Percentiles rank a stretch among this genome's conserved stretches.
Evolutionary conservation across 2,329 filamentous ascomycete genomes (phyloP).

Genomic region (Fusarium mangiferae): DNA sequence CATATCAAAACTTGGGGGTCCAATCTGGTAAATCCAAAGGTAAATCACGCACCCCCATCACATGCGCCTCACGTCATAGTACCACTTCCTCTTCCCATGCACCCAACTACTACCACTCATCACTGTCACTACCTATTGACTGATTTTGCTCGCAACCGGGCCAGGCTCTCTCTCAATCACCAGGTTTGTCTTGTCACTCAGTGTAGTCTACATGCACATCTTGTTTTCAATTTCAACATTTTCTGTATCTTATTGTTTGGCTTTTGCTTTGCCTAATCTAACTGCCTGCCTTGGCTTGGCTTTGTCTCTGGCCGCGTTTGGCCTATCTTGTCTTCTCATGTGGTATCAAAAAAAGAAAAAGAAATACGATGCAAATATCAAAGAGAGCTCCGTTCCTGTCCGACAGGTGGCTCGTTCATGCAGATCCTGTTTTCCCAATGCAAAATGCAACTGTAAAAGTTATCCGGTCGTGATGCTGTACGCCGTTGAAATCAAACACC

Average conservation of each 20-base stretch:
- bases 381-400: slow-evolving; percentile 37
- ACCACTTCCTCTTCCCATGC: slow-evolving; percentile 8
- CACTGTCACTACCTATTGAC: not conserved
- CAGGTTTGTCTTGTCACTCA: not conserved
- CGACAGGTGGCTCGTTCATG: slow-evolving; percentile 38
- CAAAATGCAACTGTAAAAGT: slow-evolving; percentile 41
- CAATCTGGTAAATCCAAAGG: slow-evolving; percentile 18
- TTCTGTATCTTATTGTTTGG: slow-evolving; percentile 43
- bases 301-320: slow-evolving; percentile 20
- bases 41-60: slow-evolving; percentile 36
- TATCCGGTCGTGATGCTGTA: slow-evolving; percentile 42
- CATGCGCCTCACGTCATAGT: slow-evolving; percentile 37
- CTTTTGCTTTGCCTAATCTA: slow-evolving; percentile 36
- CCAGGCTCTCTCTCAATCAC: not conserved
- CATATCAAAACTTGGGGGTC: not conserved
- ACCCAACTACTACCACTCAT: not conserved
- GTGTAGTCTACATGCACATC: not conserved
- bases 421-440: slow-evolving; percentile 40
- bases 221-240: slow-evolving; percentile 29
- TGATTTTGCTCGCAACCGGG: not conserved
- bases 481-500: slow-evolving; percentile 29
- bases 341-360: slow-evolving; percentile 40
- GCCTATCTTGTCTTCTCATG: slow-evolving; percentile 28
- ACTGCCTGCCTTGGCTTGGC: slow-evolving; percentile 8
- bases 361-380: slow-evolving; percentile 38